phyloP scores from a whole-genome alignment of 2,329 filamentous ascomycete species.

The Botrytis deweyae region DNA sequence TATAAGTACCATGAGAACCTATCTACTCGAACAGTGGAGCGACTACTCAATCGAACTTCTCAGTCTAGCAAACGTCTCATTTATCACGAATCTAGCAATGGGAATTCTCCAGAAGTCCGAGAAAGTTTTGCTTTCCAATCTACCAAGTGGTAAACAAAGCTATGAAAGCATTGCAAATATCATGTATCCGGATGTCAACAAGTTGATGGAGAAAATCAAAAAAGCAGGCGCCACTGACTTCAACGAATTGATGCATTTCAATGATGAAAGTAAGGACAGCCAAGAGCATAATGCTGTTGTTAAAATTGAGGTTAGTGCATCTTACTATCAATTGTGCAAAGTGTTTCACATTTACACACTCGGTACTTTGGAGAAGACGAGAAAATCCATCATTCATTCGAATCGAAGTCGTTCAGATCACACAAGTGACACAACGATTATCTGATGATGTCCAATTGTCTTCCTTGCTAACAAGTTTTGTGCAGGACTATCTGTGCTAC shows the following conservation, averaged over 20 bases:
- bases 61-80: slow-evolving; percentile 34
- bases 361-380: too few relatives aligned
- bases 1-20: slow-evolving; percentile 38
- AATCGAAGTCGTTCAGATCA: neutral
- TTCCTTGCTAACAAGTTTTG: neutral
- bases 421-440: neutral
- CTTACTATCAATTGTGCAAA: neutral
- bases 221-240: neutral
- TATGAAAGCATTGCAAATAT: slow-evolving; percentile 36
- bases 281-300: neutral
- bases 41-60: slow-evolving; percentile 38
- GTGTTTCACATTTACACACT: neutral
- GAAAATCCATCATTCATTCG: too few relatives aligned
- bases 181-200: slow-evolving; percentile 36
- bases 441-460: neutral
- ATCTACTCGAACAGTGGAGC: slow-evolving; percentile 39
- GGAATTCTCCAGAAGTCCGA: slow-evolving; percentile 40
- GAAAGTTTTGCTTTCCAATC: slow-evolving; percentile 30
- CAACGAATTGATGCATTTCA: neutral
- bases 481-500: neutral
- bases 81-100: slow-evolving; percentile 40
- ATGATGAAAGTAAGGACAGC: neutral
- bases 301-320: neutral
- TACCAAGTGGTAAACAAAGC: slow-evolving; percentile 27
- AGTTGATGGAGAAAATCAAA: slow-evolving; percentile 37